Percentiles rank a stretch among this genome's conserved stretches.
phyloP scores from a whole-genome alignment of 192 early-diverging fungal genomes.

The Coemansia guatemalensis region DNA sequence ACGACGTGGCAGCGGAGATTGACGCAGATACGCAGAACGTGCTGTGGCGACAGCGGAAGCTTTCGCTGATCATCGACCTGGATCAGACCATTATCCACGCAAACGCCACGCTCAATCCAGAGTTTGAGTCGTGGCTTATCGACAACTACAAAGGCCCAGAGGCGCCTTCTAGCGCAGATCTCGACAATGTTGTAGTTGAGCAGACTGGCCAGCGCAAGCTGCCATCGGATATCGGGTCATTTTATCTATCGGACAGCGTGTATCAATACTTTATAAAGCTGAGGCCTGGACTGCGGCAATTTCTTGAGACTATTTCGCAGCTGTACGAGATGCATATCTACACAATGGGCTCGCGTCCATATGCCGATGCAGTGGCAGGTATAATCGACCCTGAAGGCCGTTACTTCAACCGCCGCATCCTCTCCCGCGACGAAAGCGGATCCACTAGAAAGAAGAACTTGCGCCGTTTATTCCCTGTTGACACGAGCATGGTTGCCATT shows the following conservation, averaged over 20 bases:
- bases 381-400: slow-evolving; percentile 80
- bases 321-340: slow-evolving; percentile 97
- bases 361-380: slow-evolving; percentile 85
- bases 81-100: slow-evolving; percentile 98
- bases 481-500: slow-evolving; percentile 94
- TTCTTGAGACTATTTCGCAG: slow-evolving; percentile 65
- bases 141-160: slow-evolving; percentile 42
- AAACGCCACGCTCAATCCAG: slow-evolving; percentile 32
- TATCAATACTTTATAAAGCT: slow-evolving; percentile 84
- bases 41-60: slow-evolving; percentile 64
- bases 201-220: slow-evolving; percentile 12
- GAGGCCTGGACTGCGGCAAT: slow-evolving; percentile 77
- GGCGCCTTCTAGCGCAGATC: not conserved
- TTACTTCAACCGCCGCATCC: slow-evolving; percentile 84
- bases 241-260: slow-evolving; percentile 68
- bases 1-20: slow-evolving; percentile 22
- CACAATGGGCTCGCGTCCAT: slow-evolving; percentile 95
- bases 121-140: slow-evolving; percentile 38
- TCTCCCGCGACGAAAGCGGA: slow-evolving; percentile 91
- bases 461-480: slow-evolving; percentile 85
- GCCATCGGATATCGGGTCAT: slow-evolving; percentile 69
- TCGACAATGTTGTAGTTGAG: slow-evolving; percentile 4
- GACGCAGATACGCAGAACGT: slow-evolving; percentile 37
- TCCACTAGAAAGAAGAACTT: slow-evolving; percentile 80
- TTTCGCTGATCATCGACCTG: slow-evolving; percentile 93